A percentile compares a stretch with the other conserved stretches of the same genome.
Evolutionary conservation across 805 yeast genomes (phyloP).

Genomic region (Lipomyces anomalus): DNA sequence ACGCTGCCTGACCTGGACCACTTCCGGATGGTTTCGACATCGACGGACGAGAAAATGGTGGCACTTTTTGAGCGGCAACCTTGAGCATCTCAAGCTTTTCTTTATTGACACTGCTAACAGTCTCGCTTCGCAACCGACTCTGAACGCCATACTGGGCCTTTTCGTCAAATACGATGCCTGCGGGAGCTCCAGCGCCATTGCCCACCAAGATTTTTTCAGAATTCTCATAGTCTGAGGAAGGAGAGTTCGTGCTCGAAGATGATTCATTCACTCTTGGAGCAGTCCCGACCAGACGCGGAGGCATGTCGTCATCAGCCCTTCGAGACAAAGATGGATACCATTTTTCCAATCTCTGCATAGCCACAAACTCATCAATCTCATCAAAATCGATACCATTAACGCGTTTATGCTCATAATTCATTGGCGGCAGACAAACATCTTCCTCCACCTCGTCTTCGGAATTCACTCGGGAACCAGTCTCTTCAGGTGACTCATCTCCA

Average conservation of each 20-base stretch:
- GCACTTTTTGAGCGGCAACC: background rate
- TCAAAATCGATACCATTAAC: constrained; percentile 79
- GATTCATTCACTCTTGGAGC: background rate
- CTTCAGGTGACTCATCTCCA: constrained; percentile 12
- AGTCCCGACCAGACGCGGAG: constrained; percentile 1
- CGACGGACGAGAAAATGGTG: constrained; percentile 34
- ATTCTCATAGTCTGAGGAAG: background rate
- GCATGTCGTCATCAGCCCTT: constrained; percentile 22
- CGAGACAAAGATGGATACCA: constrained; percentile 19
- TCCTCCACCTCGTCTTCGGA: constrained; percentile 78
- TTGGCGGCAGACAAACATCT: constrained; percentile 97
- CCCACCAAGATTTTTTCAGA: background rate
- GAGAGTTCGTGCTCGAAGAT: background rate
- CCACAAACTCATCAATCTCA: constrained; percentile 73
- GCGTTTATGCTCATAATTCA: constrained; percentile 52
- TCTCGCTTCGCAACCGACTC: background rate
- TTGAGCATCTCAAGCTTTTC: background rate
- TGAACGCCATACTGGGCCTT: background rate
- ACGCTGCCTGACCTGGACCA: constrained; percentile 39
- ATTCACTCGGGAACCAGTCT: constrained; percentile 19
- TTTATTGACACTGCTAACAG: background rate
- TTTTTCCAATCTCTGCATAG: constrained; percentile 30
- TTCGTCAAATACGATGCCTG: background rate
- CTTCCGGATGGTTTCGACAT: constrained; percentile 30
- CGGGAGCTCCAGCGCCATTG: background rate